Evolutionary conservation across 257 asterid species (phyloP), one percentile per base, ranked within the genome.

Genomic region (Nicotiana undulata): DNA sequence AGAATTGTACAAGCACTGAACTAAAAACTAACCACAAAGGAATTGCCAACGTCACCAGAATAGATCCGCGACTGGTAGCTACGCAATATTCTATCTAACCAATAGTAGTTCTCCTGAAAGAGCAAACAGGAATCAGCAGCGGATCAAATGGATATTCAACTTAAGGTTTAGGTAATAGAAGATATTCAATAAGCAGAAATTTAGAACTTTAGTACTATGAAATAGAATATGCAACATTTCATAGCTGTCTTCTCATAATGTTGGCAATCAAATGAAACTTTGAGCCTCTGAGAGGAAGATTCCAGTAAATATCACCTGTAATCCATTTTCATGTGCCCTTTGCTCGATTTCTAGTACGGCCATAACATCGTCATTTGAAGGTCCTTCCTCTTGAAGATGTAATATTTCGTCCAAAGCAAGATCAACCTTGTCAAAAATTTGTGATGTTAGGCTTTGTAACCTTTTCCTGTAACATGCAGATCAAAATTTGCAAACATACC

Each of bases 321-420:
- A 87, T 80, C 98, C 98, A 87, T 91, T 94, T 87, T 94, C 98
- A 87, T 94, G 96, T 79, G 98, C 93, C 88, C 98, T 90, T 87
- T 94, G 97, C 83, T 93, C 98, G 80, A 93, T 91, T 93, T 94
- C 97, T 76, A 94, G 93, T 85, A 94, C 89, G 70, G 92, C 75
- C 9, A 84, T 83, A 83, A 92, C 91, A 86, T 93, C 98, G 52
- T 85, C 92, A 79, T 82, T 88, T 65, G 97, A 86, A 82, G 98
- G 97, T 60, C 98, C 96, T 77, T 91, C 96, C 80, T 88, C 90
- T 82, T 93, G 98, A 89, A 94, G 98, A 79, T 87, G 96, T 59
- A 83, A 81, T 78, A 94, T 93, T 85, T 92, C 98, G 75, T 91
- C 97, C 88, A 94, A 83, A 40, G 96, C 96, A 86, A 89, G 92